Percentiles rank a stretch among this genome's conserved stretches.
phyloP scores from a whole-genome alignment of 1,139 yeast species.

The Pichia sp. region DNA sequence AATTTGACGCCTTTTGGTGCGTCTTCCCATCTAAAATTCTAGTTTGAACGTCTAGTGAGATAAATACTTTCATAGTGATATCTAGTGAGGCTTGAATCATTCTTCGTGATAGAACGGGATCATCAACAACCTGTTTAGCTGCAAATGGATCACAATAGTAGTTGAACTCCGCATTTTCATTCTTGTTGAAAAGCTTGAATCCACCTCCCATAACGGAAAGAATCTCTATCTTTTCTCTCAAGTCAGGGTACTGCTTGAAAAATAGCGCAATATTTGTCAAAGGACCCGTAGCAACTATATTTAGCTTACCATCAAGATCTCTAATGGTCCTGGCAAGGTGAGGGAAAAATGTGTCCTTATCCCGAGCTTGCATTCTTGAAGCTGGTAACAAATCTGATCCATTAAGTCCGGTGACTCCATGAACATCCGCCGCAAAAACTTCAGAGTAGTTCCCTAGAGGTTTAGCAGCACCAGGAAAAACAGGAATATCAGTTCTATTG shows the following conservation, averaged over 20 bases:
- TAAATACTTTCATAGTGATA: conserved; percentile 63
- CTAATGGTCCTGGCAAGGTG: conserved; percentile 50
- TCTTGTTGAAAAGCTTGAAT: conserved; percentile 39
- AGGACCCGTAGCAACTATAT: conserved; percentile 65
- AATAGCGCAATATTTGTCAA: conserved; percentile 61
- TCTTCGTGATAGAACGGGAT: conserved; percentile 39
- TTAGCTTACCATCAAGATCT: conserved; percentile 37
- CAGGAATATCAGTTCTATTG: conserved; percentile 45
- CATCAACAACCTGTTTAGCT: conserved; percentile 47
- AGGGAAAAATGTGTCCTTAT: conserved; percentile 39
- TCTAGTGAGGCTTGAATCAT: conserved; percentile 59
- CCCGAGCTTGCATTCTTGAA: conserved; percentile 32
- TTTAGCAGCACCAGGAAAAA: conserved; percentile 54
- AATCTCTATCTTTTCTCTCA: conserved; percentile 38
- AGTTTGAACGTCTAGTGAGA: conserved; percentile 39
- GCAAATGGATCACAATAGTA: conserved; percentile 73
- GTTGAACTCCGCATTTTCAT: conserved; percentile 71
- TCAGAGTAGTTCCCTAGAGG: conserved; percentile 56
- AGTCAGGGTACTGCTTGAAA: conserved; percentile 44
- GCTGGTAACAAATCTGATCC: conserved; percentile 56
- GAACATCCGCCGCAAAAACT: conserved; percentile 41
- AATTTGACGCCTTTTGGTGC: conserved; percentile 28
- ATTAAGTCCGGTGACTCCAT: conserved; percentile 70
- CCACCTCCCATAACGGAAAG: conserved; percentile 78
- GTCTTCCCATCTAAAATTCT: conserved; percentile 28